Evolutionary conservation across 345 rosid species (phyloP), one percentile per base, ranked within the genome.

Genomic region (Iberis pinnata): DNA sequence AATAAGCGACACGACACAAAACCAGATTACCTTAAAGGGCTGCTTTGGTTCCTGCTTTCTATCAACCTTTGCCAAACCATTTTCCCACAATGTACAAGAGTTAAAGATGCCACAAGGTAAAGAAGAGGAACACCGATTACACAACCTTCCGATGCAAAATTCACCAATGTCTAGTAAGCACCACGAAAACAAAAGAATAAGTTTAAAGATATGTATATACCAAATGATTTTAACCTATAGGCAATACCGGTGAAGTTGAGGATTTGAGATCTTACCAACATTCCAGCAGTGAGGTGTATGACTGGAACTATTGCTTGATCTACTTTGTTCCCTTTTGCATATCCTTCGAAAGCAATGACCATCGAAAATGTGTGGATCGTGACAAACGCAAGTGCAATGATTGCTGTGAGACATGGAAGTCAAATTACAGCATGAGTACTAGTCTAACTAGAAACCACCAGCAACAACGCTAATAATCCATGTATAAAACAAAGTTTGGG

Each of bases 361-460:
- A 92, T 92, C 36, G 97, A 92, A 80, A 78, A 83, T 51, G 98
- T 92, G 77, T 88, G 96, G 67, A 88, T 80, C 10, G 93, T 84
- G 19, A 73, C 95, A 65, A 84, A 88, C 44, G 93, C 92, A 62
- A 92, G 95, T 52, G 96, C 92, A 58, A 84, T 81, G 54, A 78
- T 57, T 48, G 92, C 98, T 90, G 92, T 82, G 65, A 59, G 42
- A 51, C 54, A 65, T 18, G 70, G 53, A 47, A 48, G 29, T 4
- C 18, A 55, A 55, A 37, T 27, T 48, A 75, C 6, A 64, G 12
- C 45, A 56, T 67, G 36, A 56, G 43, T 42, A 36, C 45, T 20
- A 61, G 31, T 36, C 60, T 25, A 4, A 61, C 7, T 44, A 49
- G 19, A 19, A 47, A 56, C 42, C 38, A 44, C 18, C 55, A 50